Evolutionary conservation across 2,329 filamentous ascomycete species (phyloP).

Genomic region (Aspergillus piperis): DNA sequence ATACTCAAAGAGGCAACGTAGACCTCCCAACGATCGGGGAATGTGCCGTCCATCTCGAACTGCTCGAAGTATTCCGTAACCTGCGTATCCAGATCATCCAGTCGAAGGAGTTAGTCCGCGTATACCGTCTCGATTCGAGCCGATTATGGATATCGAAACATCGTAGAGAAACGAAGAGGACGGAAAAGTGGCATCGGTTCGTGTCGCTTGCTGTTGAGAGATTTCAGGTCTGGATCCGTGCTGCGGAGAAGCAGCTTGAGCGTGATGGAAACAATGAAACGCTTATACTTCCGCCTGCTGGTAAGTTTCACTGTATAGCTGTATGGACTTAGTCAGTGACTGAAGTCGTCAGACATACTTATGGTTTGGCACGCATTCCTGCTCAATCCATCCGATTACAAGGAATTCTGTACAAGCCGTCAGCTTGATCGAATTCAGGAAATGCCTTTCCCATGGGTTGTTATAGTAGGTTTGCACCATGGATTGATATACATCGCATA

Average conservation of each 20-base stretch:
- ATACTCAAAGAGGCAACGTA: not conserved
- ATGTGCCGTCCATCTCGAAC: slow-evolving; percentile 20
- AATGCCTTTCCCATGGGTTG: slow-evolving; percentile 64
- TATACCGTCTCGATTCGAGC: slow-evolving; percentile 4
- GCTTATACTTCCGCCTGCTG: slow-evolving; percentile 55
- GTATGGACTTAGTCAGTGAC: too few relatives aligned
- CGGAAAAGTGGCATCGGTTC: slow-evolving; percentile 16
- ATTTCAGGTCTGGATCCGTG: slow-evolving; percentile 15
- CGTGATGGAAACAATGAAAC: not conserved
- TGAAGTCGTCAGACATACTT: slow-evolving; percentile 59
- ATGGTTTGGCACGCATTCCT: slow-evolving; percentile 79
- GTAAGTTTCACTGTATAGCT: slow-evolving; percentile 39
- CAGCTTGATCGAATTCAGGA: slow-evolving; percentile 59
- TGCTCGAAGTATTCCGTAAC: slow-evolving; percentile 17
- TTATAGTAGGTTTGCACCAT: slow-evolving; percentile 39
- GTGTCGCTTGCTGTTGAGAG: slow-evolving; percentile 13
- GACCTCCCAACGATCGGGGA: slow-evolving; percentile 13
- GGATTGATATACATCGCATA: not conserved
- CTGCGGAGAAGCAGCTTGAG: not conserved
- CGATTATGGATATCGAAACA: not conserved
- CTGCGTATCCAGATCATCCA: slow-evolving; percentile 12
- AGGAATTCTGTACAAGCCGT: slow-evolving; percentile 67
- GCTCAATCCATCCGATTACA: slow-evolving; percentile 69
- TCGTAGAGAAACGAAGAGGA: not conserved
- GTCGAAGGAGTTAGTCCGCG: slow-evolving; percentile 11